phyloP scores from a whole-genome alignment of 352 stramenopile species.

The Nothophytophthora sp. region DNA sequence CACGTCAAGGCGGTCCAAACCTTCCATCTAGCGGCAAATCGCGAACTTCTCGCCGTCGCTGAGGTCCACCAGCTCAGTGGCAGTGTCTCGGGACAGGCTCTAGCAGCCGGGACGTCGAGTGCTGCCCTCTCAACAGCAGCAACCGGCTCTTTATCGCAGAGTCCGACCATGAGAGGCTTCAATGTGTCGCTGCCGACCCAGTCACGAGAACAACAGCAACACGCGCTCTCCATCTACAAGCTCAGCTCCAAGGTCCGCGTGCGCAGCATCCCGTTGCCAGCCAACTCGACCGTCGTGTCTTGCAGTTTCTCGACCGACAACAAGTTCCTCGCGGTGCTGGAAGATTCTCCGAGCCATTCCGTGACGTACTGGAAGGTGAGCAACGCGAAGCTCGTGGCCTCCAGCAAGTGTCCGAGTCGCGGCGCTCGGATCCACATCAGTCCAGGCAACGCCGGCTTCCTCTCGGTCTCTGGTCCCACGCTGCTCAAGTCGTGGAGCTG shows the following conservation, averaged over 20 bases:
- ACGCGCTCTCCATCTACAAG: conserved; percentile 71
- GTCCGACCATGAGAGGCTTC: conserved; percentile 10
- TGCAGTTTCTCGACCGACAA: conserved; percentile 72
- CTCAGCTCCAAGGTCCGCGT: conserved; percentile 37
- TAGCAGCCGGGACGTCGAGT: background rate
- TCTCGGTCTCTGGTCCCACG: conserved; percentile 77
- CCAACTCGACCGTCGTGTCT: conserved; percentile 64
- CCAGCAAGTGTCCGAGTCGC: conserved; percentile 66
- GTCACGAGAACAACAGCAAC: conserved; percentile 41
- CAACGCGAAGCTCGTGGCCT: conserved; percentile 73
- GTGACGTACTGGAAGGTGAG: conserved; percentile 84
- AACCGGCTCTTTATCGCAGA: background rate
- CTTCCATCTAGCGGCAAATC: conserved; percentile 70
- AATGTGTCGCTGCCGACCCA: conserved; percentile 4
- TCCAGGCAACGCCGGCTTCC: conserved; percentile 65
- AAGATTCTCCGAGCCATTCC: conserved; percentile 68
- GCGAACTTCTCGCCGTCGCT: conserved; percentile 64
- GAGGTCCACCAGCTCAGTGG: conserved; percentile 45
- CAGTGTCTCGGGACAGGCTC: background rate
- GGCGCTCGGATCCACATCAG: conserved; percentile 71
- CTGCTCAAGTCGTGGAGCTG: conserved; percentile 81
- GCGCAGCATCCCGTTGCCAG: conserved; percentile 44
- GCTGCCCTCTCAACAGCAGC: background rate
- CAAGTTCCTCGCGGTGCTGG: conserved; percentile 75
- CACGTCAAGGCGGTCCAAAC: conserved; percentile 55